phyloP scores from a whole-genome alignment of 1,139 yeast species.

The Wickerhamomyces sp. region DNA sequence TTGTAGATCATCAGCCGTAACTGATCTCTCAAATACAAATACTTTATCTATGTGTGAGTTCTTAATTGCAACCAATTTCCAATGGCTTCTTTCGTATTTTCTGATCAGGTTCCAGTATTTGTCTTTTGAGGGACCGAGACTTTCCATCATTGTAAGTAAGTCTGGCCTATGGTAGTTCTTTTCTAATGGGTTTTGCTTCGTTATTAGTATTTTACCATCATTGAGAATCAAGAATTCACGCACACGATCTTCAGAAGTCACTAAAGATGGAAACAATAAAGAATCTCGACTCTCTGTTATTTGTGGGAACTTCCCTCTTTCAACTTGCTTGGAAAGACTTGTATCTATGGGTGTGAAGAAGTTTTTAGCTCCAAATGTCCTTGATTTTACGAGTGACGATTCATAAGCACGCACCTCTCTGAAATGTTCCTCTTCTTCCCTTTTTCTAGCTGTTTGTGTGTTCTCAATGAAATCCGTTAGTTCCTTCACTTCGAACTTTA shows the following conservation, averaged over 20 bases:
- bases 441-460: constrained; percentile 38
- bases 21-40: constrained; percentile 32
- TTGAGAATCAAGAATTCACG: constrained; percentile 44
- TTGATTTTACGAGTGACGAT: constrained; percentile 39
- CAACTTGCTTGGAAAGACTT: constrained; percentile 6
- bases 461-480: constrained; percentile 38
- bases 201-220: constrained; percentile 35
- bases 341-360: constrained; percentile 45
- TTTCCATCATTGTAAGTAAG: constrained; percentile 40
- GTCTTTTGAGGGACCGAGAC: constrained; percentile 28
- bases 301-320: constrained; percentile 9
- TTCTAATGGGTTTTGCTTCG: constrained; percentile 41
- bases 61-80: constrained; percentile 45
- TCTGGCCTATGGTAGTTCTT: constrained; percentile 36
- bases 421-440: constrained; percentile 40
- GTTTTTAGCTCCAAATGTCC: constrained; percentile 40
- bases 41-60: constrained; percentile 24
- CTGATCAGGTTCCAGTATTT: constrained; percentile 29
- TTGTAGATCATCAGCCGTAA: constrained; percentile 7
- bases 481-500: constrained; percentile 16
- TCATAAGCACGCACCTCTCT: constrained; percentile 51
- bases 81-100: constrained; percentile 36
- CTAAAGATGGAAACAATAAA: constrained; percentile 17
- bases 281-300: constrained; percentile 11
- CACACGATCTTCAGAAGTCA: constrained; percentile 9